Percentiles rank a stretch among this genome's conserved stretches.
Conservation (phyloP, 371 early-diverging fungal species). For the Syncephalastrum monosporum region DNA sequence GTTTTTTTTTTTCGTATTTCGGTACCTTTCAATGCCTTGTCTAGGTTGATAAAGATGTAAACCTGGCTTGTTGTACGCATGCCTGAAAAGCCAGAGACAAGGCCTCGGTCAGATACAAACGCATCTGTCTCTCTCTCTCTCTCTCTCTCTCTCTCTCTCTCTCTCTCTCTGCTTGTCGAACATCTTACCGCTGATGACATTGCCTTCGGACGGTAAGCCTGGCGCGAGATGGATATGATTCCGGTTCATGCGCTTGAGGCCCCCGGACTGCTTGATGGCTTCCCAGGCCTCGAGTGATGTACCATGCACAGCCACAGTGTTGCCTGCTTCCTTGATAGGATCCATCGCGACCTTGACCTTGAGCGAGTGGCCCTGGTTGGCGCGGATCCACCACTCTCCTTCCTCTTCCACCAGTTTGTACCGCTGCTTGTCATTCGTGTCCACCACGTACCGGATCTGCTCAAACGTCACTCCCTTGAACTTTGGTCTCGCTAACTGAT, state of each 20-base stretch:
- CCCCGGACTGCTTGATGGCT: slow-evolving; percentile 58
- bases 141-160: too few relatives aligned
- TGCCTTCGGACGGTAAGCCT: slow-evolving; percentile 65
- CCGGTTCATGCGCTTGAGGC: slow-evolving; percentile 77
- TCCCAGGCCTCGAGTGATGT: slow-evolving; percentile 62
- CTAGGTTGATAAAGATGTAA: slow-evolving; percentile 73
- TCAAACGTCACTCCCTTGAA: slow-evolving; percentile 54
- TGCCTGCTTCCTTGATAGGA: slow-evolving; percentile 6
- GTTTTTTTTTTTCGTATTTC: too few relatives aligned
- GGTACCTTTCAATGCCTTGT: slow-evolving; percentile 64
- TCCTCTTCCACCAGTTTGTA: slow-evolving; percentile 52
- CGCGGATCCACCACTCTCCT: slow-evolving; percentile 66
- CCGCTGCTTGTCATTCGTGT: slow-evolving; percentile 79
- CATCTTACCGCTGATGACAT: slow-evolving; percentile 60
- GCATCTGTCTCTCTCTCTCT: neutral
- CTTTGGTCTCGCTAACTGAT: slow-evolving; percentile 49
- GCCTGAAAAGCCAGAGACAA: slow-evolving; percentile 17
- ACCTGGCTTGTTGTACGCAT: slow-evolving; percentile 69
- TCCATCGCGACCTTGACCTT: slow-evolving; percentile 22
- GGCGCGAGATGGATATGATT: slow-evolving; percentile 89
- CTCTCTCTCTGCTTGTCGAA: neutral
- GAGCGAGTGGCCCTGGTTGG: slow-evolving; percentile 84
- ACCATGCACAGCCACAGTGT: slow-evolving; percentile 56
- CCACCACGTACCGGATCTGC: slow-evolving; percentile 63
- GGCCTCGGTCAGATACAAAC: neutral